Conservation (phyloP, 1,139 yeast genomes). For the Magnusiomyces clavatus region DNA sequence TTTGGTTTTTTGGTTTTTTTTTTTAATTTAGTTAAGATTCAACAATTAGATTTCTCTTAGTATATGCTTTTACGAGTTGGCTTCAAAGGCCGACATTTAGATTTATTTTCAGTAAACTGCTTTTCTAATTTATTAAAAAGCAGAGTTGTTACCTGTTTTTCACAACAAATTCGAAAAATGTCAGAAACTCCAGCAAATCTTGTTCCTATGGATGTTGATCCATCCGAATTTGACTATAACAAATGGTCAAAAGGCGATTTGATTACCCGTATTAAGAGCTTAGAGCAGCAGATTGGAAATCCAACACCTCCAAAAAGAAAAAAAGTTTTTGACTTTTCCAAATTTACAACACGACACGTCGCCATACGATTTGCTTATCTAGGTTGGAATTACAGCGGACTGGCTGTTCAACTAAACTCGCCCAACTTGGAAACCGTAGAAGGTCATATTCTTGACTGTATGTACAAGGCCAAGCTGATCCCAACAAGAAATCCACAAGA, state of each 20-base stretch:
- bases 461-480: conserved; percentile 60
- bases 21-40: no score
- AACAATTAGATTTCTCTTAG: no score
- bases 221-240: no score
- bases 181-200: not conserved
- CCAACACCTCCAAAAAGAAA: conserved; percentile 20
- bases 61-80: no score
- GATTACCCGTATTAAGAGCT: conserved; percentile 40
- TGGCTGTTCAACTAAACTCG: conserved; percentile 64
- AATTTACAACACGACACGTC: conserved; percentile 57
- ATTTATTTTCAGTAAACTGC: no score
- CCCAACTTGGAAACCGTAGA: conserved; percentile 84
- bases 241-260: conserved; percentile 48
- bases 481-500: conserved; percentile 51
- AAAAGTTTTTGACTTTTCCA: conserved; percentile 60
- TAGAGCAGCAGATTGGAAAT: conserved; percentile 33
- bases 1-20: no score
- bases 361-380: conserved; percentile 54
- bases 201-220: no score
- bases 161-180: not conserved
- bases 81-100: no score
- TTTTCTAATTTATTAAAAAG: not conserved
- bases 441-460: conserved; percentile 61
- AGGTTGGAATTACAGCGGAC: conserved; percentile 80
- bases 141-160: not conserved